Percentiles rank a stretch among this genome's conserved stretches.
Conservation (phyloP, 2,329 filamentous ascomycete genomes). For the Fusarium begoniae region DNA sequence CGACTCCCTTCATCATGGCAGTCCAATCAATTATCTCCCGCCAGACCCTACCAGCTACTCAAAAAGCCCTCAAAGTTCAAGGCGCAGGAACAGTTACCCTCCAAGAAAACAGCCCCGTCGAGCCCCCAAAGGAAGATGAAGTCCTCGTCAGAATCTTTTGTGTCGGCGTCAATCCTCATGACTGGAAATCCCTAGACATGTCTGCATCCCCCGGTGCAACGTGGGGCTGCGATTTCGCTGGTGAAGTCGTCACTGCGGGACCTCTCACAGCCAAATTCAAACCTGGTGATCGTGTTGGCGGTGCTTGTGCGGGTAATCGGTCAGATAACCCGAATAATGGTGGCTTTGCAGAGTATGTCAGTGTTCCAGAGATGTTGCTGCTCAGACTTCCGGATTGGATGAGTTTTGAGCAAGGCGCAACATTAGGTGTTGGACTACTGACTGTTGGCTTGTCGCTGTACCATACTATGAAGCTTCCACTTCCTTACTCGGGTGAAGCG, state of each 20-base stretch:
- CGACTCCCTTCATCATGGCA: neutral
- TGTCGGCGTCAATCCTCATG: constrained; percentile 31
- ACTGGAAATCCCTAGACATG: constrained; percentile 33
- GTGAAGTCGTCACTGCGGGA: constrained; percentile 7
- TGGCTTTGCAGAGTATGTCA: neutral
- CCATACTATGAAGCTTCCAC: neutral
- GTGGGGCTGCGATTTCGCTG: constrained; percentile 30
- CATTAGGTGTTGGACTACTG: constrained; percentile 5
- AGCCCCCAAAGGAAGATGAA: constrained; percentile 4
- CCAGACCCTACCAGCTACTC: neutral
- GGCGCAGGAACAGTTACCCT: neutral
- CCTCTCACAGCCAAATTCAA: neutral
- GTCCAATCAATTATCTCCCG: neutral
- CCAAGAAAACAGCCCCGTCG: neutral
- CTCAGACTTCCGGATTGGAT: neutral
- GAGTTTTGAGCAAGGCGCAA: constrained; percentile 16
- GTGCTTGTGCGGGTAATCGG: neutral
- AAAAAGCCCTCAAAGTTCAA: neutral
- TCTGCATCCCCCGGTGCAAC: constrained; percentile 28
- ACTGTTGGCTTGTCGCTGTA: neutral
- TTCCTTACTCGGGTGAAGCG: neutral
- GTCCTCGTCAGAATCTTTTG: constrained; percentile 18
- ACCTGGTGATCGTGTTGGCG: neutral
- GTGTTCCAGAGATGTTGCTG: constrained; percentile 10
- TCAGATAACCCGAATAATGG: neutral